These are phyloP conservation scores for Metarhizium humberi DNA, from an alignment of 2,329 filamentous ascomycete species.

Conservation along the genomic window DNA sequence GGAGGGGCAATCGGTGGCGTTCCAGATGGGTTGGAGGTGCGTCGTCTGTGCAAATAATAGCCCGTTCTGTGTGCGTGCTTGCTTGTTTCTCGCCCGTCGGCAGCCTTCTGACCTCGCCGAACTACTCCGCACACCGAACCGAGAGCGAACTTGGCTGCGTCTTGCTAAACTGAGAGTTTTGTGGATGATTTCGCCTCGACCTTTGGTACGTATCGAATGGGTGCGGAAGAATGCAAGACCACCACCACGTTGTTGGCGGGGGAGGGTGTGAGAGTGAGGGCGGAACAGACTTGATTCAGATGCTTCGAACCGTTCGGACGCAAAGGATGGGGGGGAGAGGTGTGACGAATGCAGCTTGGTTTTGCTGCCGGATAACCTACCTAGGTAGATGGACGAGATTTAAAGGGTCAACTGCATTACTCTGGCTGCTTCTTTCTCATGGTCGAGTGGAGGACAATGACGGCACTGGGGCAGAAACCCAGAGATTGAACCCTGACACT, in stretches of 20 bases:
- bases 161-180: not conserved
- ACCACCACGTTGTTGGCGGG: not conserved
- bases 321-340: not conserved
- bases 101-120: too few relatives aligned
- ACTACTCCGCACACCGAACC: too few relatives aligned
- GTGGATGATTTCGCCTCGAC: not conserved
- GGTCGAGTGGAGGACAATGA: not conserved
- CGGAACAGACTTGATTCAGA: not conserved
- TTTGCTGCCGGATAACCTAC: too few relatives aligned
- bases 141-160: not conserved
- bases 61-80: too few relatives aligned
- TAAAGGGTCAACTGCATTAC: not conserved
- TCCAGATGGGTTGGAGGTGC: not conserved
- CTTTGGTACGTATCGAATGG: not conserved
- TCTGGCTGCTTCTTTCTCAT: not conserved
- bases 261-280: not conserved
- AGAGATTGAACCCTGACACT: not conserved
- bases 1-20: constrained; percentile 3
- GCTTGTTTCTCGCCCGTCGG: too few relatives aligned
- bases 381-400: not conserved
- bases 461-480: not conserved
- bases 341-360: not conserved
- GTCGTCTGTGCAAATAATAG: too few relatives aligned
- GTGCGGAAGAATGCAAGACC: too few relatives aligned
- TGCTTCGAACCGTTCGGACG: too few relatives aligned